Base-by-base conservation (phyloP, 2,329 filamentous ascomycete species). In the Tolypocladium endophyticum region DNA sequence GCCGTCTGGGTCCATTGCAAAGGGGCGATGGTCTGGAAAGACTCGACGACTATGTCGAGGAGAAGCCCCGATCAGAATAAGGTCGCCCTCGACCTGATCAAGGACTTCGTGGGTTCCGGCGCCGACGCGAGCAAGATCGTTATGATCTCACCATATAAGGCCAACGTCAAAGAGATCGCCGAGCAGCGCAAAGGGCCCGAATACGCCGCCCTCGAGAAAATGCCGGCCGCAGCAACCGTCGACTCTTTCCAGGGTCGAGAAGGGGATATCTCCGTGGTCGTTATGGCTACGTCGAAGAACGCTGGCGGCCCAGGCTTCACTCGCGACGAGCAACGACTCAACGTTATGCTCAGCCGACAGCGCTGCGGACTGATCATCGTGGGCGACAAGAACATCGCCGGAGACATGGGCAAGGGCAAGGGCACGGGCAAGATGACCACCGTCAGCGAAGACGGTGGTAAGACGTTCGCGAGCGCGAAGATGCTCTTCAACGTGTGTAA, bases 231-330 rank as follows among this genome's bases (percentile, higher is more conserved):
- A 2, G 43, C 56, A 0, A 66, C 63, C 0, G 58, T 67, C 23
- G 63, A 68, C 50, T 62, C 61, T 1, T 68, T 61, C 53, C 66
- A 70, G 43, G 67, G 67, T 11, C 61, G 59, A 23, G 65, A 70
- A 55, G 58, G 35, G 2, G 63, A 67, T 25, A 63, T 70, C 23
- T 52, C 61, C 9, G 54, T 66, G 1, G 60, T 65, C 20, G 58
- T 70, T 28, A 62, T 68, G 23, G 62, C 63, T 7, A 65, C 64
- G 1, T 61, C 33, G 11, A 8, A 55, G 11, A 8, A 55, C 28
- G n/a, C 4, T 7, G 2, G 14, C 11, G 63, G 64, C 0, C 59
- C 61, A 2, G 63, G 65, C 2, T 67, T 65, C 59, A 64, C 62
- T 0, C 36, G 43, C 0, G 41, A 63, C 20, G 30, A 53, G 25